These are phyloP conservation scores for Suhomyces xylopsoci DNA, from an alignment of 805 yeast species.

Conservation along the genomic window DNA sequence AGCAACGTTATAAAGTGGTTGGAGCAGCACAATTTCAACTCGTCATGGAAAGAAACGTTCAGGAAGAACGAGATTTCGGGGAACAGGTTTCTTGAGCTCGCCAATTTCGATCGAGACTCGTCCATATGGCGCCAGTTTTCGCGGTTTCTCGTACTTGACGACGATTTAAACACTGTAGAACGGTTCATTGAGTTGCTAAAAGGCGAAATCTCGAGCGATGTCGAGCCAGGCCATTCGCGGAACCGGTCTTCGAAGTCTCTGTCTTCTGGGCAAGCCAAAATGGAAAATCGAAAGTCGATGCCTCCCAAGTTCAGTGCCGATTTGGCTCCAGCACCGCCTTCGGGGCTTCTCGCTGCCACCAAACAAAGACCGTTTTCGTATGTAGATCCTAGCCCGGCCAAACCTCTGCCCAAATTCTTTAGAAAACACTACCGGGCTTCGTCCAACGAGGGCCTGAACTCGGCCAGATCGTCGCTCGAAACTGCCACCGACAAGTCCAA, in stretches of 20 bases:
- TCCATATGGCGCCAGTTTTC: conserved; percentile 46
- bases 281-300: conserved; percentile 32
- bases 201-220: conserved; percentile 11
- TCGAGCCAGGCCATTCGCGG: conserved; percentile 15
- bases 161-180: conserved; percentile 51
- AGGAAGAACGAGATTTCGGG: conserved; percentile 56
- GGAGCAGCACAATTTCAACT: conserved; percentile 62
- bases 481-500: neutral
- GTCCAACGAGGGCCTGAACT: conserved; percentile 26
- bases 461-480: neutral
- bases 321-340: neutral
- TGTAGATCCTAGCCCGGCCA: conserved; percentile 24
- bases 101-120: conserved; percentile 56
- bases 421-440: conserved; percentile 63
- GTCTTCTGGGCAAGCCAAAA: conserved; percentile 13
- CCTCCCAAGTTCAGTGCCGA: conserved; percentile 22
- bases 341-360: neutral
- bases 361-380: conserved; percentile 40
- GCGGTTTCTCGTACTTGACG: conserved; percentile 33
- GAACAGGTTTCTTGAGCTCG: conserved; percentile 59
- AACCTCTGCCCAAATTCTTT: conserved; percentile 44
- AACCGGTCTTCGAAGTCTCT: conserved; percentile 16
- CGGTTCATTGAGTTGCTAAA: conserved; percentile 52
- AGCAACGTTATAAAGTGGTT: conserved; percentile 71
- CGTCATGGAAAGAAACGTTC: conserved; percentile 70